These are phyloP conservation scores for Cenchrus fungigraminus DNA, from an alignment of 176 grass and related monocot species.

Conservation along the genomic window DNA sequence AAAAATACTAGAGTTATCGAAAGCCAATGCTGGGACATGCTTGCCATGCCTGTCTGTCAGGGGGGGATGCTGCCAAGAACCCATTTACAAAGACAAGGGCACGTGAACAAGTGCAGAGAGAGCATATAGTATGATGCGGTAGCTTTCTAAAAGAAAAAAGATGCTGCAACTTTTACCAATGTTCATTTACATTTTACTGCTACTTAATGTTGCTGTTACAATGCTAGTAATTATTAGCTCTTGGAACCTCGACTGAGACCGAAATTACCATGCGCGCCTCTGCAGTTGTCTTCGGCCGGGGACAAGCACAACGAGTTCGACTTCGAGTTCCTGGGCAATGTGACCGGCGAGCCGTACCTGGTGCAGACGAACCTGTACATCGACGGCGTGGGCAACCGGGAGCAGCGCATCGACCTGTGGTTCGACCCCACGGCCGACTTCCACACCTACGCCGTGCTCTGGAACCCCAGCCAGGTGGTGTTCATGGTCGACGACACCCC, in stretches of 20 bases:
- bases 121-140: no score
- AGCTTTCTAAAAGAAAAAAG: constrained; percentile 32
- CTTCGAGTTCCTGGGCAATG: constrained; percentile 96
- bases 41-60: constrained; percentile 11
- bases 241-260: neutral
- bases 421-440: constrained; percentile 79
- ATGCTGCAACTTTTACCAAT: neutral
- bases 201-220: neutral
- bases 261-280: no score
- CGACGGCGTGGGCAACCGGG: constrained; percentile 81
- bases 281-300: constrained; percentile 73
- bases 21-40: neutral
- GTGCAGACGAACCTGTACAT: constrained; percentile 99
- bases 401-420: constrained; percentile 99
- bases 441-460: constrained; percentile 69
- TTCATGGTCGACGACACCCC: constrained; percentile 95
- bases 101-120: constrained; percentile 36
- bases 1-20: neutral
- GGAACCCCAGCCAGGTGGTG: constrained; percentile 90
- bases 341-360: constrained; percentile 84
- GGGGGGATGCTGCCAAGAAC: constrained; percentile 15
- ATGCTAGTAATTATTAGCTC: neutral
- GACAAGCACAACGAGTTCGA: constrained; percentile 98
- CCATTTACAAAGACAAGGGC: constrained; percentile 26
- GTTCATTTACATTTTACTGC: neutral